Percentiles rank a stretch among this genome's conserved stretches.
These are phyloP conservation scores for Metrosideros polymorpha DNA, from an alignment of 441 rosid species.

Conservation along the genomic window DNA sequence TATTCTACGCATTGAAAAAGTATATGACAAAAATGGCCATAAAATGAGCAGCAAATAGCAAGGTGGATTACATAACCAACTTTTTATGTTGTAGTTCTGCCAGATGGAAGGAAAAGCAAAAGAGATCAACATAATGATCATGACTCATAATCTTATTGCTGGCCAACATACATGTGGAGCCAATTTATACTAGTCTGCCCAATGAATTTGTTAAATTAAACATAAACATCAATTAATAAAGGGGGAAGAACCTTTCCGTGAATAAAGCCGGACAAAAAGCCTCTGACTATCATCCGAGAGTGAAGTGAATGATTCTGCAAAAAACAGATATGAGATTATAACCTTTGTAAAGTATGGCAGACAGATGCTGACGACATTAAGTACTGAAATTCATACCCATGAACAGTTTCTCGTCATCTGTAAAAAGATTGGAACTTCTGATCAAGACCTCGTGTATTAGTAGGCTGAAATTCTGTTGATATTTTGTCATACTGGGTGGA, in stretches of 20 bases:
- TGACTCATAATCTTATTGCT: neutral
- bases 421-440: conserved; percentile 52
- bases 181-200: neutral
- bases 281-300: conserved; percentile 72
- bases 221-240: neutral
- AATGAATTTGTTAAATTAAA: neutral
- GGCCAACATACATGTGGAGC: neutral
- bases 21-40: neutral
- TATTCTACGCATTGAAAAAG: neutral
- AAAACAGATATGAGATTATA: conserved; percentile 11
- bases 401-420: conserved; percentile 43
- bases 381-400: conserved; percentile 38
- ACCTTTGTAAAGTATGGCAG: neutral
- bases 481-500: conserved; percentile 39
- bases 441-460: conserved; percentile 57
- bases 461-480: conserved; percentile 62
- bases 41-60: neutral
- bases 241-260: conserved; percentile 55
- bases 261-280: conserved; percentile 80
- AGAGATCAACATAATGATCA: neutral
- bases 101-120: neutral
- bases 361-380: neutral
- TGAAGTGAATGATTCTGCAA: conserved; percentile 57
- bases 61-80: neutral
- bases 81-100: neutral